A percentile compares a stretch with the other conserved stretches of the same genome.
phyloP scores from a whole-genome alignment of 169 alveolate genomes.

The Plasmodium blacklocki region DNA sequence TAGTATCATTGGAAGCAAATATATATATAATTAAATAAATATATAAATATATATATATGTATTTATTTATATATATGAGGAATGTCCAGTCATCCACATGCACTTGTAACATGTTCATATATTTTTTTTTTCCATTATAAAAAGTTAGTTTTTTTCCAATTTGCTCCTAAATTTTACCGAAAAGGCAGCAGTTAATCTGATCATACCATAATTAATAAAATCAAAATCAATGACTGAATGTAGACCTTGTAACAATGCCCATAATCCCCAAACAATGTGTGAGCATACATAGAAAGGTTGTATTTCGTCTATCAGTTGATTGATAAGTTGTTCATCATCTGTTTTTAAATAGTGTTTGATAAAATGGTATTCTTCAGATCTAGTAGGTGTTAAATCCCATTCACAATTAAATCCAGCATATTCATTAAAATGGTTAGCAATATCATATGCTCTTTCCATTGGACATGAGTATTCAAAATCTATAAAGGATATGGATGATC shows the following conservation, averaged over 20 bases:
- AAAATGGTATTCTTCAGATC: constrained; percentile 77
- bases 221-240: constrained; percentile 80
- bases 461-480: constrained; percentile 86
- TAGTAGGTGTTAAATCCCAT: constrained; percentile 77
- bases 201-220: constrained; percentile 78
- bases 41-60: no score
- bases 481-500: constrained; percentile 72
- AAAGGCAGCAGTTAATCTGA: constrained; percentile 71
- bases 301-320: constrained; percentile 74
- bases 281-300: constrained; percentile 85
- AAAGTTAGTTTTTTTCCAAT: background rate
- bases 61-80: background rate
- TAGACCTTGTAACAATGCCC: constrained; percentile 83
- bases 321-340: constrained; percentile 53
- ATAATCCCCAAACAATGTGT: constrained; percentile 83
- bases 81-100: no score
- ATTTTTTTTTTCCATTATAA: background rate
- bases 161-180: constrained; percentile 36
- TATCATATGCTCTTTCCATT: constrained; percentile 87
- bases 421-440: constrained; percentile 86
- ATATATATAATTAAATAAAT: no score
- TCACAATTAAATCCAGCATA: constrained; percentile 81
- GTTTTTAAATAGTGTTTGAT: constrained; percentile 64
- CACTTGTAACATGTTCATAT: background rate
- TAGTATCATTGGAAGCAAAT: no score